Base-by-base conservation (phyloP, 768 basidiomycete genomes). In the Daedaleopsis sinensis region DNA sequence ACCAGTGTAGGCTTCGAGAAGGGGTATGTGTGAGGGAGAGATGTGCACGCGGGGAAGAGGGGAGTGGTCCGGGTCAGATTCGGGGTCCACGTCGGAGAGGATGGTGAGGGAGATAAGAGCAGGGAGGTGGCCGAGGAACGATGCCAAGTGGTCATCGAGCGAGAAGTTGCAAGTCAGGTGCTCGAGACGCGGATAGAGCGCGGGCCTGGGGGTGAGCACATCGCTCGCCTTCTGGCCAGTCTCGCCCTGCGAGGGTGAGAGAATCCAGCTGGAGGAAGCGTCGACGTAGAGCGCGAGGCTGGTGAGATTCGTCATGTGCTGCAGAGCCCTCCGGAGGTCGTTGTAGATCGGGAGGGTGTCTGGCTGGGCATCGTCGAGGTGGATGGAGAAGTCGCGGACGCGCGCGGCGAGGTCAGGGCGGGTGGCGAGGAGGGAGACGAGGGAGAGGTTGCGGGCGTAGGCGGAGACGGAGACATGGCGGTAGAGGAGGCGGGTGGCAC, bases 401-500 rank as follows among this genome's bases (percentile, higher is more conserved):
- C 80, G 76, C 62, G 74, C 77, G 0, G 89, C 88, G 67, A 91
- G 71, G 56, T 75, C 74, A n/a, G 85, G 83, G 23, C 77, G 81
- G 21, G 68, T 68, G 11, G 88, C 85, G 62, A 92, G 84, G 57
- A 86, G 83, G 63, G 73, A 60, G 58, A 89, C 74, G 70, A 84
- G 76, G 64, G 72, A 54, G 59, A 84, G 78, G 64, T 84, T 84
- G 66, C 71, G 75, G 4, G 79, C 73, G 61, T 72, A 67, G 8
- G 77, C 66, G 35, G 84, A 80, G 55, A 85, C 65, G 52, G 76
- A 70, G 64, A 91, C 66, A 67, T 82, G 73, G 56, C 86, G 80
- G 73, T 89, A 93, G 73, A 93, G 86, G 38, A 78, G 70, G 60
- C 84, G 84, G 61, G 83, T 84, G 0, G 86, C 87, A 65, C 84